Base-by-base conservation (phyloP, 371 early-diverging fungal genomes). In the Apophysomyces elegans region DNA sequence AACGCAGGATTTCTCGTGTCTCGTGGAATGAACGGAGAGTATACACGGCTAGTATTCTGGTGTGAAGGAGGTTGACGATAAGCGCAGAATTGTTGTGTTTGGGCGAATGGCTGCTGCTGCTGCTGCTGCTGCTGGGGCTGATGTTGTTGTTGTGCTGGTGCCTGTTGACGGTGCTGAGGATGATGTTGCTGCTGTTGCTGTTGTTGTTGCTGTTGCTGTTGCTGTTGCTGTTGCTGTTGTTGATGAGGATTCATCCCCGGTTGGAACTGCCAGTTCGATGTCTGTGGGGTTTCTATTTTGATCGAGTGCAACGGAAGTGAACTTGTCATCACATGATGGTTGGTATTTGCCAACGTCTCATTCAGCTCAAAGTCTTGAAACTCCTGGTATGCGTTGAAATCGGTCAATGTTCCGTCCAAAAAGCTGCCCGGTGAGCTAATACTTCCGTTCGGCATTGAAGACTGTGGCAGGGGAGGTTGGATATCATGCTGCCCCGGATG, bases 111-210 rank as follows among this genome's bases (percentile, higher is more conserved):
- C 37, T 56, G 64, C 64, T 36, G 38, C 14, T 65, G 68, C 41
- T 57, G 65, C 21, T 11, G 45, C 36, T 66, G 61, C 56, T 66
- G 66, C 18, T 66, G 68, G 26, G 63, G 58, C 35, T 61, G 60
- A 11, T 58, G 62, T 50, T 43, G 43, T 14, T 68, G 46, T 41
- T 50, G 45, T 56, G 59, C 37, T 59, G 26, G 46, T 35, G 68
- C 70, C 21, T 67, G 68, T 63, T 72, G 68, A 37, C 64, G 62
- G 61, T 69, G 45, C 61, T 69, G 60, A 41, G 61, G 60, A 37
- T 26, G 18, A 4, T 46, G 59, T 36, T 62, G 61, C 26, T 71
- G 41, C 59, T 62, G 46, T 47, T 64, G 35, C 60, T 58, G 66
- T 59, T 64, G 45, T 43, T 61, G 44, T 0, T 36, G 57, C 39